Evolutionary conservation across 768 basidiomycete species (phyloP), one percentile per base, ranked within the genome.

Genomic region (Pleurotus salmoneostramineus): DNA sequence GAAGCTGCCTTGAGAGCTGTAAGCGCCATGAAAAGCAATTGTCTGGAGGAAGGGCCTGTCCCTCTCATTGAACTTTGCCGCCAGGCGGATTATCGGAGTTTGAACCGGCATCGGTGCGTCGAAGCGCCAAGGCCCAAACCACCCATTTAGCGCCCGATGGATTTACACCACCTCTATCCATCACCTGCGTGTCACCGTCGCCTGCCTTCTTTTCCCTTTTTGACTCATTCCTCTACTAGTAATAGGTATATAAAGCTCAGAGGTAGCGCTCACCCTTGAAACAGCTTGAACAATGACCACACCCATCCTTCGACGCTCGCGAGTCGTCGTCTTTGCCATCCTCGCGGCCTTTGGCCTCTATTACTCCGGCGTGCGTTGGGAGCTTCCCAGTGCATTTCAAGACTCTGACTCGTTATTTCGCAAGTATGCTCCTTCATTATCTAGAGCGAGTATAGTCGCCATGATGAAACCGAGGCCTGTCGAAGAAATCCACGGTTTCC

Each of bases 401-500:
- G 75, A 73, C 56, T 75, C 58, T 55, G 52, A 55, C 21, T 14
- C 40, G 40, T n/a, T 55, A 55, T 40, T 31, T 55, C 21, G 21
- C 51, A 50, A 57, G 48, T 33, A 37, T 42, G 21, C 45, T 21
- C 58, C 58, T 15, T 60, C 67, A 46, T 60, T 74, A 62, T 78
- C 70, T 43, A 76, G 77, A 34, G 75, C 77, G 32, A 74, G 68
- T 56, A 66, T 81, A 47, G 69, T 69, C 27, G 64, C 75, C 59
- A 66, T 79, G 43, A 64, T 77, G 61, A 71, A 74, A 56, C 51
- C 67, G 17, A 68, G 65, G 50, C 32, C 31, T 1, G 21, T 27
- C 31, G 74, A 80, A 52, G 89, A 91, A 69, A 82, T 91, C 31
- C 88, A 84, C 56, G 89, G 87, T 0, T 72, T 91, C n/a, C 72